Evolutionary conservation across 2,329 filamentous ascomycete genomes (phyloP), one percentile per base, ranked within the genome.

Genomic region (Immersiporthe knoxdaviesiana): DNA sequence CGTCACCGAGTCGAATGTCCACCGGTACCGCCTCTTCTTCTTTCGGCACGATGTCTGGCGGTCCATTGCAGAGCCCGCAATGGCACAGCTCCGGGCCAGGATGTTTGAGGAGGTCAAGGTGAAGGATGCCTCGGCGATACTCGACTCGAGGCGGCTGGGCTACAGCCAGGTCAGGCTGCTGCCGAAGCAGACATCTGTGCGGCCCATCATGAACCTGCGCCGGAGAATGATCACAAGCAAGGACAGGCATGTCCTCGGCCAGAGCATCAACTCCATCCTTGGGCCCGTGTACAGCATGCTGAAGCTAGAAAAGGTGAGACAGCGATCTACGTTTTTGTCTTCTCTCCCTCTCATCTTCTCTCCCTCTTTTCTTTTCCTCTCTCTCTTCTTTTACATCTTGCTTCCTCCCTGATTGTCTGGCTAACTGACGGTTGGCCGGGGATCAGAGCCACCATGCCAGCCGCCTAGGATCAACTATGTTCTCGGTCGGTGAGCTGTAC

Each of bases 41-140:
- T 98, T 97, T 77, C 91, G 95, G 4, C 96, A 99, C 73, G 96
- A 99, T 78, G 84, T 96, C 12, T 99, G 96, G 96, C 88, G 87
- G 64, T 85, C 85, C 54, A 79, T 98, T 44, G 88, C 91, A 1
- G 90, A 94, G 74, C 92, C 94, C 8, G 88, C 91, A 0, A 82
- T 97, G 76, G 78, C 84, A 0, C 81, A 81, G 0, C 81, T 98
- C 30, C 96, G 91, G 75, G 73, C 81, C 1, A 85, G 81, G 11
- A 93, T 97, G 87, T 93, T 97, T 72, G 91, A 96, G 72, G 92
- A 96, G 74, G 81, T 97, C 54, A 87, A 85, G 56, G 75, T 84
- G 0, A 82, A 84, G 0, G 82, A 85, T 12, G 90, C 90, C 0
- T 80, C 83, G 27, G 81, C 80, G 12, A 82, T 91, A 27, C 81